Conservation (phyloP, 768 basidiomycete genomes). For the Boletus tomentosulus region DNA sequence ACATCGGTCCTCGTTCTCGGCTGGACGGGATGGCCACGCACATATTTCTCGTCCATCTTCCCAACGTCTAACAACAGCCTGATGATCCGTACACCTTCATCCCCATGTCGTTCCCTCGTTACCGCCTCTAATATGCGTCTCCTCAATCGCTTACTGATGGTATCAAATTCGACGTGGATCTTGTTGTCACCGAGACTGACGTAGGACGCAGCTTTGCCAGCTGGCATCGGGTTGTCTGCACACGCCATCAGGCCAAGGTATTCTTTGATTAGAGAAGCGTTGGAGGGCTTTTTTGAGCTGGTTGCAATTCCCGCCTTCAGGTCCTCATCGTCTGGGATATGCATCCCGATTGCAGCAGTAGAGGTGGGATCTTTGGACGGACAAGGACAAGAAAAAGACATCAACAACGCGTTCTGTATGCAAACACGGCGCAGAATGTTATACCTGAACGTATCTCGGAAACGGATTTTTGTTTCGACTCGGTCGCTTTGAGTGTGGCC, state of each 20-base stretch:
- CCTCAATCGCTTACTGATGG: constrained; percentile 62
- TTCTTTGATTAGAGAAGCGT: constrained; percentile 63
- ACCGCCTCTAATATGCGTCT: constrained; percentile 71
- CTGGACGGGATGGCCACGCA: constrained; percentile 28
- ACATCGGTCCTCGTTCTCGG: background rate
- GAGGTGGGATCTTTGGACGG: constrained; percentile 56
- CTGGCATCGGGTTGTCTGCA: constrained; percentile 77
- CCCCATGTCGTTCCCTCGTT: constrained; percentile 77
- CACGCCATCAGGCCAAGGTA: constrained; percentile 77
- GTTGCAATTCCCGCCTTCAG: constrained; percentile 62
- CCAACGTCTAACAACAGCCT: constrained; percentile 74
- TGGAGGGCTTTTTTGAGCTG: constrained; percentile 49
- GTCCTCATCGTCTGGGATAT: constrained; percentile 58
- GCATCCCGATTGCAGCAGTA: constrained; percentile 56
- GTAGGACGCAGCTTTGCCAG: constrained; percentile 67
- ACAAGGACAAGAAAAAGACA: background rate
- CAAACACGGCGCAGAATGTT: background rate
- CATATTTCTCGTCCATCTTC: constrained; percentile 95
- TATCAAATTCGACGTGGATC: constrained; percentile 77
- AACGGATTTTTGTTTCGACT: constrained; percentile 55
- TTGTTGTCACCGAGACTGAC: constrained; percentile 67
- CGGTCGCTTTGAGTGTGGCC: constrained; percentile 67
- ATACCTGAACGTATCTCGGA: constrained; percentile 64
- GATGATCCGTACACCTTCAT: constrained; percentile 78
- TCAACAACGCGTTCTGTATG: background rate